phyloP scores from a whole-genome alignment of 2,329 filamentous ascomycete species.

The Fusarium sp. region DNA sequence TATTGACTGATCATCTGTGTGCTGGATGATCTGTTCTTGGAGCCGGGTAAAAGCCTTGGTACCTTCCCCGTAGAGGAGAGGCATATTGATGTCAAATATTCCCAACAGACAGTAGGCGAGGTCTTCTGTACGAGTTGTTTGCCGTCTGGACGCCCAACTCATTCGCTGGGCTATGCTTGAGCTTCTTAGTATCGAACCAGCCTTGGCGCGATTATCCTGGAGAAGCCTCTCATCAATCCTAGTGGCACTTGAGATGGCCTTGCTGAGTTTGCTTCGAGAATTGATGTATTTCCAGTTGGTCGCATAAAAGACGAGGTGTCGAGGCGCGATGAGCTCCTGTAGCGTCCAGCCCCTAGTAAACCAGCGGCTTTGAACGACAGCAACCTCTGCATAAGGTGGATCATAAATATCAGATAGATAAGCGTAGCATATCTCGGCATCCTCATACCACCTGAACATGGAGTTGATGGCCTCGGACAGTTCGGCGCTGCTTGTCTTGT shows the following conservation, averaged over 20 bases:
- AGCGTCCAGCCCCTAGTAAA: not conserved
- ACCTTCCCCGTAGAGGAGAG: not conserved
- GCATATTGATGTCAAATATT: not conserved
- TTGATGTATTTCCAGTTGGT: not conserved
- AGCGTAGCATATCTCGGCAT: not conserved
- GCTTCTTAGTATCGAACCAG: not conserved
- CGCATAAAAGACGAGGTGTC: not conserved
- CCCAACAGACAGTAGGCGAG: not conserved
- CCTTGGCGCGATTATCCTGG: not conserved
- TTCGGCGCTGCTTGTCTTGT: not conserved
- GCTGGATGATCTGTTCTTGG: not conserved
- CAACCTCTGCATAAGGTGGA: fast-evolving
- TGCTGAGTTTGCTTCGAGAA: not conserved
- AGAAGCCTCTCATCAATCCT: not conserved
- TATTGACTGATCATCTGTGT: not conserved
- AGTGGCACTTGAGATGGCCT: not conserved
- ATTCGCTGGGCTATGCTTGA: not conserved
- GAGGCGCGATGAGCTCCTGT: not conserved
- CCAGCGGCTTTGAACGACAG: not conserved
- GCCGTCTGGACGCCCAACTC: not conserved
- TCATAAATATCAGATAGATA: not conserved
- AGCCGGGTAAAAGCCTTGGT: not conserved
- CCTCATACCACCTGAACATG: not conserved
- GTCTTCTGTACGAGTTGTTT: not conserved
- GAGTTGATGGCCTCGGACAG: not conserved